Evolutionary conservation across 345 rosid genomes (phyloP).

Genomic region (Corchorus olitorius): DNA sequence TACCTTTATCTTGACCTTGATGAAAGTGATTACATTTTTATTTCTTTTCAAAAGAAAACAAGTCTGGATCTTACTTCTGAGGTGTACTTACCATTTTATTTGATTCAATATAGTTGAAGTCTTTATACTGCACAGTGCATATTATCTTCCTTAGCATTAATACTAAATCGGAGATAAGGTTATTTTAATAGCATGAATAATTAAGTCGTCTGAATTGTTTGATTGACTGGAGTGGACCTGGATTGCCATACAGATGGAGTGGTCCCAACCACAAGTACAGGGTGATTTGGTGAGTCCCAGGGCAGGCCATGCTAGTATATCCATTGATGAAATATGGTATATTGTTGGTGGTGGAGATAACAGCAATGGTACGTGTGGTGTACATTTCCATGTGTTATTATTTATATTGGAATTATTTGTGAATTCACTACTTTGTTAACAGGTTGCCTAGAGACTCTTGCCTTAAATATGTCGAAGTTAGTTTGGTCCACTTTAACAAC

Average conservation of each 20-base stretch:
- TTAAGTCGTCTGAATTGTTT: neutral
- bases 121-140: neutral
- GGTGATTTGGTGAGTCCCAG: constrained; percentile 75
- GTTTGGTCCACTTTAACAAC: constrained; percentile 70
- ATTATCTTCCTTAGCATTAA: neutral
- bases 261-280: constrained; percentile 88
- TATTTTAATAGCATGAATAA: neutral
- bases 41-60: neutral
- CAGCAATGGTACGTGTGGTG: constrained; percentile 60
- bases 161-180: neutral
- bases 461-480: constrained; percentile 83
- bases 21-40: neutral
- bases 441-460: constrained; percentile 90
- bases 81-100: neutral
- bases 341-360: constrained; percentile 98
- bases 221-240: constrained; percentile 6
- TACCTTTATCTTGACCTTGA: constrained; percentile 4
- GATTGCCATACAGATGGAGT: constrained; percentile 70
- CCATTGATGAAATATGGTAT: constrained; percentile 83
- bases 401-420: constrained; percentile 17
- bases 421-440: constrained; percentile 12
- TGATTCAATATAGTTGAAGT: neutral
- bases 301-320: constrained; percentile 90
- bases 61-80: neutral
- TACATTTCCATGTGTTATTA: neutral